A percentile compares a stretch with the other conserved stretches of the same genome.
phyloP scores from a whole-genome alignment of 2,329 filamentous ascomycete genomes.

The Exophiala calicioides region DNA sequence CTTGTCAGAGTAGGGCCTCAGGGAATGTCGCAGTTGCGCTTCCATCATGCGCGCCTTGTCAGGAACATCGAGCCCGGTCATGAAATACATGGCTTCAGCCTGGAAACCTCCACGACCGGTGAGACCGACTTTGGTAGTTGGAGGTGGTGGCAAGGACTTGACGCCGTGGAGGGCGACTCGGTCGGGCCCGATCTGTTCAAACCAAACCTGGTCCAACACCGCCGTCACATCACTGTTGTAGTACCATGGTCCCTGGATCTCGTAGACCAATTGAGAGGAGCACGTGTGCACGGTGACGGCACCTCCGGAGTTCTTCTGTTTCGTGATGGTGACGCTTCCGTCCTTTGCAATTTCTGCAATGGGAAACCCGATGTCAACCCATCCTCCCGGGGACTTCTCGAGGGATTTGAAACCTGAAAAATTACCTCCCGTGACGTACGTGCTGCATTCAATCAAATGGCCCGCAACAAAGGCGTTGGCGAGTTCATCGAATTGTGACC shows the following conservation, averaged over 20 bases:
- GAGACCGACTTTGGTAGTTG: constrained; percentile 54
- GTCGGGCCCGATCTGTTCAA: constrained; percentile 53
- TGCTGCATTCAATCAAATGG: constrained; percentile 44
- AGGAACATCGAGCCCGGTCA: constrained; percentile 48
- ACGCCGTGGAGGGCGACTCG: constrained; percentile 51
- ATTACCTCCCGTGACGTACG: constrained; percentile 47
- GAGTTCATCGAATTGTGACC: constrained; percentile 40
- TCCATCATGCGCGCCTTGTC: constrained; percentile 52
- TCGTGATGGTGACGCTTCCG: constrained; percentile 47
- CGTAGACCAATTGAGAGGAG: constrained; percentile 55
- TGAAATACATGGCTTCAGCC: constrained; percentile 48
- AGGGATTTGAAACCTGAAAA: constrained; percentile 46
- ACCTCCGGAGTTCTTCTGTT: constrained; percentile 45
- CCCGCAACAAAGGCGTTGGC: constrained; percentile 44
- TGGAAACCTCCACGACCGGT: constrained; percentile 51
- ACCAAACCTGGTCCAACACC: constrained; percentile 51
- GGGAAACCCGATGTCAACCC: constrained; percentile 49
- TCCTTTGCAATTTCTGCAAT: constrained; percentile 48
- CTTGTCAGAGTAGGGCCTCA: constrained; percentile 38
- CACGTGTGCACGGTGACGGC: constrained; percentile 52
- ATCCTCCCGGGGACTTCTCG: constrained; percentile 38
- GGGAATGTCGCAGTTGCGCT: constrained; percentile 43
- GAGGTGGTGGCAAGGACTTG: constrained; percentile 47
- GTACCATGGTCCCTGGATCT: constrained; percentile 59
- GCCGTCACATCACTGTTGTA: constrained; percentile 61